Evolutionary conservation across 1,284 basidiomycete species (phyloP), one percentile per base, ranked within the genome.

Genomic region (Sporisorium graminicola): DNA sequence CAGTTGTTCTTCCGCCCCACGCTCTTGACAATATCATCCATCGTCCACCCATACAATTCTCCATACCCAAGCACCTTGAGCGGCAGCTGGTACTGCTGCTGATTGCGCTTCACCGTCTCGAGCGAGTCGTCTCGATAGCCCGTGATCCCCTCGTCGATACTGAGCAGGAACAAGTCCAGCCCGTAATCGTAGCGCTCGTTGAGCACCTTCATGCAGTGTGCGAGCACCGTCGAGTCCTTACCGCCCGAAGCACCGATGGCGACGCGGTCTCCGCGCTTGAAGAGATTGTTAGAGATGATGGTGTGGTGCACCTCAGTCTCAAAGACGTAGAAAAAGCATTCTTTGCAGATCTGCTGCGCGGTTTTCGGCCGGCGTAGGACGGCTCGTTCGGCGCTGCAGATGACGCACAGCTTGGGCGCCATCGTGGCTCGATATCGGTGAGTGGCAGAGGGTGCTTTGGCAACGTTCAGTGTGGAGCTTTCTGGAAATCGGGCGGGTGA

Each of bases 271-370:
- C 96, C 95, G n/a, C 90, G 89, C 81, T 90, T 90, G 88, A 99
- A 99, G 14, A 99, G 89, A 18, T 68, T 56, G 51, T 79, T 72
- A n/a, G 64, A 65, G 31, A 88, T 90, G 82, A 99, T 98, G 0
- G 97, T 98, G 85, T 96, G 92, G 87, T 99, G 97, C 37, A 99
- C 92, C 86, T 99, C 96, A 0, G 94, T 96, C 88, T 99, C 96
- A 80, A 99, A 99, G 42, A 98, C 94, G 82, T 91, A 91, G 88
- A 94, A 99, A 87, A 98, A 98, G 85, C 95, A 98, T 54, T 92
- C 91, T 86, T 92, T 92, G 89, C 95, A 99, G 78, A 98, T 95
- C 84, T 94, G 93, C 84, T 98, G 95, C 0, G 95, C 95, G 1
- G 96, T 99, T 87, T 99, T 99, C 12, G 96, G 96, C 22, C 96